Conservation (phyloP, 345 rosid genomes). For the Raphanus sativus region DNA sequence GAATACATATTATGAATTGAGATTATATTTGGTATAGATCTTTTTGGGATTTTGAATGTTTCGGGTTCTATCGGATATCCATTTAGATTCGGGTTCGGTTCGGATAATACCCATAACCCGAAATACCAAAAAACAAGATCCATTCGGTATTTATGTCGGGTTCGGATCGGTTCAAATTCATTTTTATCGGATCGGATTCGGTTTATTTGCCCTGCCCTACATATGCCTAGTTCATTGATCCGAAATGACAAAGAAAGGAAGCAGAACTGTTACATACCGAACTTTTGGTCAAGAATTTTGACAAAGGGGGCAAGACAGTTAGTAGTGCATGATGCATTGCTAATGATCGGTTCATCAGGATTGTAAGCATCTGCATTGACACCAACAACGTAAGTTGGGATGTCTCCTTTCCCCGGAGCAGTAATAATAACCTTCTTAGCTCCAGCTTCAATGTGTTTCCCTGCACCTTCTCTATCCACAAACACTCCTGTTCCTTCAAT, state of each 20-base stretch:
- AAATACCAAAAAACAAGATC: too few relatives aligned
- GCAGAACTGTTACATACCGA: slow-evolving; percentile 40
- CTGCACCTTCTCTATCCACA: slow-evolving; percentile 92
- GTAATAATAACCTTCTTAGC: slow-evolving; percentile 96
- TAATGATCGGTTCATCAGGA: slow-evolving; percentile 74
- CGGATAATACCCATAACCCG: too few relatives aligned
- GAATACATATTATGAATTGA: too few relatives aligned
- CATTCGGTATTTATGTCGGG: too few relatives aligned
- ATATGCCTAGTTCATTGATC: too few relatives aligned
- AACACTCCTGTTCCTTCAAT: slow-evolving; percentile 97
- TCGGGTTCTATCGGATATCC: too few relatives aligned
- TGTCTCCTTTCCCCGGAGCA: slow-evolving; percentile 96
- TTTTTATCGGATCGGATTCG: too few relatives aligned
- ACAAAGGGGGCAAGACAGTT: slow-evolving; percentile 98
- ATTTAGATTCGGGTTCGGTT: too few relatives aligned
- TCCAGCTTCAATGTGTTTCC: slow-evolving; percentile 89
- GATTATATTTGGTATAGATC: too few relatives aligned
- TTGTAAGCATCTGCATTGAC: slow-evolving; percentile 79
- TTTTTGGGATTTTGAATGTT: too few relatives aligned
- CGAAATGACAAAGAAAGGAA: neutral
- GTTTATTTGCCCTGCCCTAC: too few relatives aligned
- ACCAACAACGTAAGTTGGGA: slow-evolving; percentile 92
- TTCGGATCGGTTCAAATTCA: too few relatives aligned
- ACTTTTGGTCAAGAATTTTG: slow-evolving; percentile 95
- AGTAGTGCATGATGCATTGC: slow-evolving; percentile 98